A percentile compares a stretch with the other conserved stretches of the same genome.
Conservation (phyloP, 164 flowering plant genomes). For the Malania oleifera region DNA sequence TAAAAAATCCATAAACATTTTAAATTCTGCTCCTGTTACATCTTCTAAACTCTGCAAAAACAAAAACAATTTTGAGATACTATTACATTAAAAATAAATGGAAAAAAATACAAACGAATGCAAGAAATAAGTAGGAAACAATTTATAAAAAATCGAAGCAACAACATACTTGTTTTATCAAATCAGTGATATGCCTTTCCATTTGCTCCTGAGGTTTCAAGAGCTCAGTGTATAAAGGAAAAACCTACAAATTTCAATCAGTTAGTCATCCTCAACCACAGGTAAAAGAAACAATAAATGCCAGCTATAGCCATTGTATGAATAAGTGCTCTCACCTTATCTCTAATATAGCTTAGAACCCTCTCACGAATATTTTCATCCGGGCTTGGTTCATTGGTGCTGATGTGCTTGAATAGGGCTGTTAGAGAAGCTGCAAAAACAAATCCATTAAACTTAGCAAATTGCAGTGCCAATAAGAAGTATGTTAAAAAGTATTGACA, state of each 20-base stretch:
- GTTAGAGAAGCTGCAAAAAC: slow-evolving; percentile 74
- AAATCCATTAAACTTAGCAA: slow-evolving; percentile 3
- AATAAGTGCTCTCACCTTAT: slow-evolving; percentile 54
- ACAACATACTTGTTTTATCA: slow-evolving; percentile 68
- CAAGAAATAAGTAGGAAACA: no score
- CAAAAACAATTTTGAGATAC: background rate
- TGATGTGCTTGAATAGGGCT: slow-evolving; percentile 72
- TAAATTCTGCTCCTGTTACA: slow-evolving; percentile 93
- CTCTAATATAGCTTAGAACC: slow-evolving; percentile 73
- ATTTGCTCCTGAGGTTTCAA: slow-evolving; percentile 85
- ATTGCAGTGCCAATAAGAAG: background rate
- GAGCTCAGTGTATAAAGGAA: slow-evolving; percentile 83
- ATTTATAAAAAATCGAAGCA: background rate
- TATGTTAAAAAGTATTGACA: background rate
- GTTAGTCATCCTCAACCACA: slow-evolving; percentile 5
- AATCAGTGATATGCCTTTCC: slow-evolving; percentile 93
- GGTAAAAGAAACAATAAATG: background rate
- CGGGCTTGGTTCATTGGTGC: slow-evolving; percentile 55
- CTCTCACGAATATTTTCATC: slow-evolving; percentile 82
- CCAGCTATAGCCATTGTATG: background rate
- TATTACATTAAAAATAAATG: background rate
- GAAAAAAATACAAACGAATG: background rate
- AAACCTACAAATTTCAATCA: slow-evolving; percentile 54
- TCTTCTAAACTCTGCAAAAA: slow-evolving; percentile 80
- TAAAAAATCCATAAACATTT: slow-evolving; percentile 92